A percentile compares a stretch with the other conserved stretches of the same genome.
Evolutionary conservation across 192 early-diverging fungal genomes (phyloP).

Genomic region (Coemansia pectinata): DNA sequence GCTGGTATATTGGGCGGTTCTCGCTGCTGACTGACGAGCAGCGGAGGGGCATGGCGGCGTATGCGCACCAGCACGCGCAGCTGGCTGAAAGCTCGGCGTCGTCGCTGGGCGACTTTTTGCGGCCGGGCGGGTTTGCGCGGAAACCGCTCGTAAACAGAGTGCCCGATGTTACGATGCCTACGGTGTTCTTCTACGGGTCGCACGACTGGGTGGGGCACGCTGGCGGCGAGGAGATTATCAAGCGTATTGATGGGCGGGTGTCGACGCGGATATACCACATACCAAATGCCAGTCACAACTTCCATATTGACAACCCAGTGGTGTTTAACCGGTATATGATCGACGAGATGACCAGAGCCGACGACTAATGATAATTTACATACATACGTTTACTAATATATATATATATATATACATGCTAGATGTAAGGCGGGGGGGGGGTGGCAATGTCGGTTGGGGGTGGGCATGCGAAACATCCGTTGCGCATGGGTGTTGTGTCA

Average conservation of each 20-base stretch:
- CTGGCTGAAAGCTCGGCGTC: constrained; percentile 81
- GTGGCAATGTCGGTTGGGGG: neutral
- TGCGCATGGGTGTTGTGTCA: neutral
- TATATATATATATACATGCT: too few relatives aligned
- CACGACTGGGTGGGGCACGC: constrained; percentile 90
- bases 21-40: constrained; percentile 68
- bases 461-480: neutral
- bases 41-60: constrained; percentile 68
- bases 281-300: constrained; percentile 72
- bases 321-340: constrained; percentile 68
- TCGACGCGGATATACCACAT: constrained; percentile 52
- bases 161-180: constrained; percentile 68
- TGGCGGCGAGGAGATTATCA: constrained; percentile 65
- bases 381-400: neutral
- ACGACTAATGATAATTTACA: neutral
- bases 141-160: constrained; percentile 72
- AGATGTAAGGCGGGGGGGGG: too few relatives aligned
- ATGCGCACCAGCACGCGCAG: constrained; percentile 78
- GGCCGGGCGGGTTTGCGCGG: constrained; percentile 84
- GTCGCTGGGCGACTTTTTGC: constrained; percentile 71
- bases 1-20: constrained; percentile 64
- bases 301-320: constrained; percentile 82
- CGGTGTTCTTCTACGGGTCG: constrained; percentile 73
- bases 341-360: constrained; percentile 43
- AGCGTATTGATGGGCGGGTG: constrained; percentile 56